Evolutionary conservation across 2,329 filamentous ascomycete species (phyloP), one percentile per base, ranked within the genome.

Genomic region (Beauveria asiatica): DNA sequence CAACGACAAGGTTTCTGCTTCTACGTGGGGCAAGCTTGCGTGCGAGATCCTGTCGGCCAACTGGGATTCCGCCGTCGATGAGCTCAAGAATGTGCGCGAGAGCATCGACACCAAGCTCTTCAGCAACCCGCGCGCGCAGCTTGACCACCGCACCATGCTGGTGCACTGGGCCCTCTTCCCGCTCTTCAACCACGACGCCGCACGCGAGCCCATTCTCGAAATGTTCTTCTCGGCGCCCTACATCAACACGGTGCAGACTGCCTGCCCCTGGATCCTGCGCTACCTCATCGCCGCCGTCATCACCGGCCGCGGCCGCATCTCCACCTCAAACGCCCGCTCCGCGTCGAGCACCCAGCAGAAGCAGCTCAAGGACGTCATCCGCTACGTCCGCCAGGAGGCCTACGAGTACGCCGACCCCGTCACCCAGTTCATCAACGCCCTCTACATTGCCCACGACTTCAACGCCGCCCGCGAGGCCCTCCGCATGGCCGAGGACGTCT

Each of bases 231-330:
- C 89, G 65, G 89, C 92, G 65, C 84, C 91, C 69, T 99, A 91
- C 83, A 99, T 99, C 85, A 99, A 97, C 85, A 97, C 93, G 69
- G 97, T 99, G 75, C 94, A 99, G 83, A 97, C 94, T 62, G 89
- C 87, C 69, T 97, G 92, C 81, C 93, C 94, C 7, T 99, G 94
- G 94, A 86, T 96, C 65, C 83, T 99, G 69, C 88, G 94, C 68
- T 99, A 99, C 77, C 83, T 99, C 62, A 87, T 92, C 62, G 92
- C 92, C 54, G 90, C 93, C 66, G 93, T 99, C 70, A 96, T 99
- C 75, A 96, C 92, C 64, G 94, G 93, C 79, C 90, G 91, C 63
- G 86, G 81, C 73, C 88, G 91, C 65, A 75, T 85, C 55, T 87
- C 92, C 73, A 96, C 93, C 79, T 89, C 88, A 61, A 86, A 86